Base-by-base conservation (phyloP, 1,284 basidiomycete species). In the Ustilago vetiveriae region DNA sequence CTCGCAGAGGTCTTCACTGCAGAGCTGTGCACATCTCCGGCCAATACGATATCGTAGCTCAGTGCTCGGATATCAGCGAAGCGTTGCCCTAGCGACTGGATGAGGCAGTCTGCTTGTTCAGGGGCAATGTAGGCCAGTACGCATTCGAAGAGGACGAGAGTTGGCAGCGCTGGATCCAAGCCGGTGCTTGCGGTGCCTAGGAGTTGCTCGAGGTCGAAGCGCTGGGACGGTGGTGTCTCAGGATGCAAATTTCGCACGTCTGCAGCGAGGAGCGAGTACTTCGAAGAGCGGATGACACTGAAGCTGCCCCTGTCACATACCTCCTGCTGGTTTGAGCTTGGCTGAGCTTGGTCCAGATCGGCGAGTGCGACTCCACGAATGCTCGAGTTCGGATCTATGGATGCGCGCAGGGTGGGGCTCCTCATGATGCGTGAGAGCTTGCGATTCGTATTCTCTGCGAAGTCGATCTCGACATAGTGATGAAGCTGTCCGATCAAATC, bases 391-490 rank as follows among this genome's bases (percentile, higher is more conserved):
- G 41, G 1, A 16, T 59, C 54, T 21, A 70, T 21, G n/a, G 24
- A 38, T 1, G 64, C 55, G 1, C 45, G 52, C 10, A 95, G 84
- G 13, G 86, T 86, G 51, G 85, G 85, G 75, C 87, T 90, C 80
- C 89, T 90, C 35, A 86, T 85, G 67, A 97, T 92, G 4, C 88
- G 84, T 86, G 90, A 89, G 2, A 90, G 89, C 84, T 98, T 98
- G 75, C 87, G 88, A 11, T 85, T 86, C 0, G 92, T 93, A 46
- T 91, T 87, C 77, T 94, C 90, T 0, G 88, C 85, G 75, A 98
- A 95, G 83, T 98, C 95, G 22, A 98, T 82, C 77, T 98, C 95
- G 40, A 96, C 83, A 80, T 97, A 98, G 21, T 83, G 82, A 13
- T 83, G 84, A 13, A 81, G 45, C 13, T 37, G 55, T 8, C 30